Evolutionary conservation across 2,329 filamentous ascomycete species (phyloP).

Genomic region (Tricladium varicosporioides): DNA sequence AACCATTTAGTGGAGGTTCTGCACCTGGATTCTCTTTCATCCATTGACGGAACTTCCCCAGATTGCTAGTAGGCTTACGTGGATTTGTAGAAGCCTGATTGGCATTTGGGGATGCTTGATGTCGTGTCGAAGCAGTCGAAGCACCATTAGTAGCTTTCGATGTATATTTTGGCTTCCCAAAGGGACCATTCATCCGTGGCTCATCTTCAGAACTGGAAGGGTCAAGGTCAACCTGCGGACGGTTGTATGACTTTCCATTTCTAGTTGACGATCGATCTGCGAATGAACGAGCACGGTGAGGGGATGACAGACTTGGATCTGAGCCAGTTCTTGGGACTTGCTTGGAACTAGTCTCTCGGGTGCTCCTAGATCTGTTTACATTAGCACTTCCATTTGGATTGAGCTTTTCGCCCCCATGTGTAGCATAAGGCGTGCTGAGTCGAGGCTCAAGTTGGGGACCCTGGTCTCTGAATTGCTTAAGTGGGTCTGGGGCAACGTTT

Average conservation of each 20-base stretch:
- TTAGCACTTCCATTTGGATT: constrained; percentile 50
- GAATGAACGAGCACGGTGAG: constrained; percentile 18
- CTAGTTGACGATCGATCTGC: constrained; percentile 10
- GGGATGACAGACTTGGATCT: constrained; percentile 27
- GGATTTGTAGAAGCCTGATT: constrained; percentile 6
- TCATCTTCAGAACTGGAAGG: constrained; percentile 18
- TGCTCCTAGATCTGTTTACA: constrained; percentile 33
- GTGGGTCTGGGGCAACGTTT: constrained; percentile 38
- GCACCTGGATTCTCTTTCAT: constrained; percentile 17
- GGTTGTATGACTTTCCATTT: constrained; percentile 6
- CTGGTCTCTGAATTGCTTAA: constrained; percentile 46
- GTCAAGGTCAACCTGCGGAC: not conserved
- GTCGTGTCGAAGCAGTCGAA: constrained; percentile 1
- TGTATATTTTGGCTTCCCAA: constrained; percentile 7
- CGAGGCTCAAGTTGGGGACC: constrained; percentile 43
- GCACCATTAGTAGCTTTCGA: constrained; percentile 10
- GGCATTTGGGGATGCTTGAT: constrained; percentile 3
- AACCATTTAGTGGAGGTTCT: constrained; percentile 20
- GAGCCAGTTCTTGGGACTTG: constrained; percentile 27
- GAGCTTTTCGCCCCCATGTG: constrained; percentile 56
- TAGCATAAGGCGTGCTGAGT: constrained; percentile 57
- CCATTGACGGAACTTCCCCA: constrained; percentile 19
- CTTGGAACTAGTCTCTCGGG: constrained; percentile 18
- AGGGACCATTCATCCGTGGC: constrained; percentile 6
- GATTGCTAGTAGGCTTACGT: constrained; percentile 24